phyloP scores from a whole-genome alignment of 768 basidiomycete species.

The Dictyophora rubrovolvata region DNA sequence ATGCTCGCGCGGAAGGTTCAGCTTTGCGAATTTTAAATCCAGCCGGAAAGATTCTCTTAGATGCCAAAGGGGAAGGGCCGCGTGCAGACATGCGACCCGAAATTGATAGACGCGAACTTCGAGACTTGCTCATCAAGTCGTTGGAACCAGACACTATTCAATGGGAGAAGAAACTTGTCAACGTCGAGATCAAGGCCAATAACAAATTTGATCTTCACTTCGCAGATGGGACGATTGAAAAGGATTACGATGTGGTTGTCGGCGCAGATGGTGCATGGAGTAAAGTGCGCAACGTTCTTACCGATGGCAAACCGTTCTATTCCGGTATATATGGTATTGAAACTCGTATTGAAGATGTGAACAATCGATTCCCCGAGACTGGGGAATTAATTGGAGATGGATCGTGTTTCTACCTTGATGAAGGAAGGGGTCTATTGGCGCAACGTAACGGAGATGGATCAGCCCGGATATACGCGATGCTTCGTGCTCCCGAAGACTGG shows the following conservation, averaged over 20 bases:
- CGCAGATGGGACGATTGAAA: background rate
- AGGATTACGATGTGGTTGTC: slow-evolving; percentile 18
- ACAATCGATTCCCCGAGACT: slow-evolving; percentile 16
- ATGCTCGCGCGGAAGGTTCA: slow-evolving; percentile 15
- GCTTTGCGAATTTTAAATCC: slow-evolving; percentile 15
- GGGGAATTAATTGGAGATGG: slow-evolving; percentile 22
- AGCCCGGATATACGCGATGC: slow-evolving; percentile 17
- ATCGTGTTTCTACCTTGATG: slow-evolving; percentile 18
- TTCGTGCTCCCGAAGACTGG: slow-evolving; percentile 6
- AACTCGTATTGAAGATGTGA: slow-evolving; percentile 11
- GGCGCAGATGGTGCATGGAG: slow-evolving; percentile 36
- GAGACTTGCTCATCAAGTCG: slow-evolving; percentile 12
- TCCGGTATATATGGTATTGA: slow-evolving; percentile 21
- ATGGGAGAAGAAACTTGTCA: slow-evolving; percentile 5
- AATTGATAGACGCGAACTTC: background rate
- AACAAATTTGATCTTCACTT: background rate
- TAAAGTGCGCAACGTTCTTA: slow-evolving; percentile 25
- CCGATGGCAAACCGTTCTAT: slow-evolving; percentile 23
- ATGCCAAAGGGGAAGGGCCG: background rate
- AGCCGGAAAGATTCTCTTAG: background rate
- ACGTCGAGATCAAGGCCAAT: background rate
- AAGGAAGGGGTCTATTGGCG: slow-evolving; percentile 18
- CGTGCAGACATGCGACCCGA: background rate
- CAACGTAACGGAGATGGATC: slow-evolving; percentile 24
- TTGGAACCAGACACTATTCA: slow-evolving; percentile 8